Conservation (phyloP, 371 early-diverging fungal species). For the Mucor plumbeus region DNA sequence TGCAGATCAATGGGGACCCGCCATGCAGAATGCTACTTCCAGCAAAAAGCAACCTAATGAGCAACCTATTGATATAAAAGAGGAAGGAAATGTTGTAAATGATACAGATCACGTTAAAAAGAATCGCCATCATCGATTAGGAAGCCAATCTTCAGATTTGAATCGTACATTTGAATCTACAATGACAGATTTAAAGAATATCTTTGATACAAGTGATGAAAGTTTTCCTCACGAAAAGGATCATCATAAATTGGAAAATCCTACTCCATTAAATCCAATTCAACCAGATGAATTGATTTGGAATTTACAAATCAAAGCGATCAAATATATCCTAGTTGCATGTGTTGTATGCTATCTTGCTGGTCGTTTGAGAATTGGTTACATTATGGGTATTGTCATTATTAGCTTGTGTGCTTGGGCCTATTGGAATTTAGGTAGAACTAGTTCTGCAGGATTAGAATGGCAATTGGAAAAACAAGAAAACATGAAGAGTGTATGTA, state of each 20-base stretch:
- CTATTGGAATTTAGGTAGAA: conserved; percentile 38
- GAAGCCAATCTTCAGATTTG: conserved; percentile 65
- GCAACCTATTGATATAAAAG: background rate
- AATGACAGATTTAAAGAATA: conserved; percentile 19
- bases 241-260: conserved; percentile 15
- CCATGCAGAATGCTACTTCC: background rate
- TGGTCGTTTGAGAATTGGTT: conserved; percentile 32
- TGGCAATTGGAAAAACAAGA: conserved; percentile 47
- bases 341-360: conserved; percentile 33
- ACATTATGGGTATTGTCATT: conserved; percentile 21
- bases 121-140: conserved; percentile 61
- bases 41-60: background rate
- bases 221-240: background rate
- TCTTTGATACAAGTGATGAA: conserved; percentile 21
- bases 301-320: conserved; percentile 35
- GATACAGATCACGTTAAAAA: background rate
- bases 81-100: background rate
- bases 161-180: conserved; percentile 56
- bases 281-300: conserved; percentile 31
- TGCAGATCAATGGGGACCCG: conserved; percentile 11
- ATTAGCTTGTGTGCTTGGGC: conserved; percentile 32
- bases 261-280: conserved; percentile 25
- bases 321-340: conserved; percentile 35
- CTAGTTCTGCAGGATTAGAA: conserved; percentile 26
- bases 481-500: conserved; percentile 39